Conservation (phyloP, 1,139 yeast species). For the Suhomyces bribrorum region DNA sequence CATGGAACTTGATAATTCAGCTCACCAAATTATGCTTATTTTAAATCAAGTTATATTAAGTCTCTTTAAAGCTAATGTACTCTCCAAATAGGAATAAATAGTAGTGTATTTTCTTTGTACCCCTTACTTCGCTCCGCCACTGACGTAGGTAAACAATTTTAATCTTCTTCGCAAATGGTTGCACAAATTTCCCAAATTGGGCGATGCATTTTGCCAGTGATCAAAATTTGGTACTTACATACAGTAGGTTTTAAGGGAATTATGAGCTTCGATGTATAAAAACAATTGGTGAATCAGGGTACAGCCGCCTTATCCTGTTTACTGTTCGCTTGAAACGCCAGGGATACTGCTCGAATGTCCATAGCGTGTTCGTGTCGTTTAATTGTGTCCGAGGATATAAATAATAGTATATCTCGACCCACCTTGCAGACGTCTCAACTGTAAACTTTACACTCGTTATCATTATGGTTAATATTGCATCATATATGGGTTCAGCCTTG, state of each 20-base stretch:
- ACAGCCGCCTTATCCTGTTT: constrained; percentile 8
- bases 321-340: constrained; percentile 6
- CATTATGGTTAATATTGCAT: constrained; percentile 8
- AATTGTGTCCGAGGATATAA: constrained; percentile 5
- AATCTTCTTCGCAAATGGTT: constrained; percentile 2
- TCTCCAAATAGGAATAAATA: neutral
- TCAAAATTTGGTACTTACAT: constrained; percentile 8
- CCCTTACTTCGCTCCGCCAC: constrained; percentile 12
- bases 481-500: constrained; percentile 4
- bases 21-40: neutral
- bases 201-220: constrained; percentile 7
- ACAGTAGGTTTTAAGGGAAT: constrained; percentile 1
- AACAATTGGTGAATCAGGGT: neutral
- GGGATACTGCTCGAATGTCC: constrained; percentile 6
- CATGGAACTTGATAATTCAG: too few species aligned
- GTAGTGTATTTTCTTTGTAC: constrained; percentile 1
- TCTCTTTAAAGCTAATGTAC: neutral
- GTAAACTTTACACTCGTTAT: constrained; percentile 1
- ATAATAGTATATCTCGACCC: constrained; percentile 1
- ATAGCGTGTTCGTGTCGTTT: constrained; percentile 11
- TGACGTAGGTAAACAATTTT: constrained; percentile 3
- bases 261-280: constrained; percentile 6
- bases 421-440: neutral
- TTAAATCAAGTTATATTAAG: too few species aligned
- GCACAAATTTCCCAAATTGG: constrained; percentile 8